These are phyloP conservation scores for Crithidia mellificae DNA, from an alignment of 208 protist genomes.

Conservation along the genomic window DNA sequence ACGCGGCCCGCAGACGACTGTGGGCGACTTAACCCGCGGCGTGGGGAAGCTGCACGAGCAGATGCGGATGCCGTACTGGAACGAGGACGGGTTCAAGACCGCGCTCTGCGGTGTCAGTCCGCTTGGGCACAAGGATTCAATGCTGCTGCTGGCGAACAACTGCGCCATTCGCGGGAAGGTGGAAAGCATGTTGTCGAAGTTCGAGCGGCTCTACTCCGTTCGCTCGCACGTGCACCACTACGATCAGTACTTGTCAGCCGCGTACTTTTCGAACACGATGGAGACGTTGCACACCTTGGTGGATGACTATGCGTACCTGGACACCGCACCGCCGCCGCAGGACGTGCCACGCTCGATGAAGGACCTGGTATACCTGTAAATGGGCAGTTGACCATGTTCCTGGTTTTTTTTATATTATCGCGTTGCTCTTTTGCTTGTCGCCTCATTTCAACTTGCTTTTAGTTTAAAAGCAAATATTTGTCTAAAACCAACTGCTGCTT, in stretches of 20 bases:
- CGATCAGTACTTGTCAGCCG: slow-evolving; percentile 80
- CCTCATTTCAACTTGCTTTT: background rate
- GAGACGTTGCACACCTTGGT: slow-evolving; percentile 75
- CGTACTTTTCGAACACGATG: slow-evolving; percentile 79
- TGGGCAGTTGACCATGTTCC: no score
- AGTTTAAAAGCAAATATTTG: background rate
- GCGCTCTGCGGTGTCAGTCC: slow-evolving; percentile 93
- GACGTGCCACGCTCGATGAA: slow-evolving; percentile 78
- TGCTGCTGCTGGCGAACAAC: slow-evolving; percentile 94
- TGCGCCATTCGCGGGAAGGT: slow-evolving; percentile 87
- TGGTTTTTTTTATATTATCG: background rate
- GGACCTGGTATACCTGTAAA: slow-evolving; percentile 79
- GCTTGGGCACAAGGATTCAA: slow-evolving; percentile 86
- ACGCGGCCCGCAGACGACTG: slow-evolving; percentile 89
- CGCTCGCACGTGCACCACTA: slow-evolving; percentile 95
- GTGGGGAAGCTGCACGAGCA: slow-evolving; percentile 78
- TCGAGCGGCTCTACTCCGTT: slow-evolving; percentile 90
- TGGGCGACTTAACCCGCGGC: slow-evolving; percentile 93
- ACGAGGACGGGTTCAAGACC: slow-evolving; percentile 97
- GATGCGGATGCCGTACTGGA: slow-evolving; percentile 94
- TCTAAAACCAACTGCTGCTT: no score
- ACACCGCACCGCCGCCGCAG: slow-evolving; percentile 47
- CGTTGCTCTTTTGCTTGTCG: no score
- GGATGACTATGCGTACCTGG: slow-evolving; percentile 87
- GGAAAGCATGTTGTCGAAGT: slow-evolving; percentile 72